phyloP scores from a whole-genome alignment of 140 eudicot species.

The Oenanthe javanica region DNA sequence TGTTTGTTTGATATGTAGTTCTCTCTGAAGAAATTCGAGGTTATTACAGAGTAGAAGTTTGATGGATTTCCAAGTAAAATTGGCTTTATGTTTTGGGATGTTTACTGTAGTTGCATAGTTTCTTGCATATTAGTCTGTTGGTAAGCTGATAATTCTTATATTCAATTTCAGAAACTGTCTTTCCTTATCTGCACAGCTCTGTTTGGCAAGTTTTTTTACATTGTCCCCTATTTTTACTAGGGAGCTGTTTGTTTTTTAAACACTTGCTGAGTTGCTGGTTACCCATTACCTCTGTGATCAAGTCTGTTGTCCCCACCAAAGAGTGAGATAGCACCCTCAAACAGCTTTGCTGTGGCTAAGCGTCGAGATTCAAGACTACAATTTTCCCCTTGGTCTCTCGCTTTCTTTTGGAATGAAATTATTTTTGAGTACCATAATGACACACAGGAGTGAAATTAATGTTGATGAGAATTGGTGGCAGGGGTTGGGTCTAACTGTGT shows the following conservation, averaged over 20 bases:
- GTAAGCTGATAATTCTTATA: neutral
- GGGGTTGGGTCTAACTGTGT: neutral
- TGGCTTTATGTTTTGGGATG: neutral
- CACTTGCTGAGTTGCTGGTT: neutral
- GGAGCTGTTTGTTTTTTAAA: neutral
- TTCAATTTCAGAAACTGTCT: neutral
- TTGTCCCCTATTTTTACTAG: neutral
- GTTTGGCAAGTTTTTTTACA: neutral
- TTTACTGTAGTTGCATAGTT: too few relatives aligned
- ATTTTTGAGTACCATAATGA: too few relatives aligned
- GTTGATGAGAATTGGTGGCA: neutral
- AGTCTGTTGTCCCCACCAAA: neutral
- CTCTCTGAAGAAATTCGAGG: neutral
- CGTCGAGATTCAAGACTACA: neutral
- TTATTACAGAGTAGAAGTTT: neutral
- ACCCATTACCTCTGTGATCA: neutral
- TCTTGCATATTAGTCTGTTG: too few relatives aligned
- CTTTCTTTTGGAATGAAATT: too few relatives aligned
- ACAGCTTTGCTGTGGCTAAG: neutral
- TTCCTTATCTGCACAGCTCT: neutral
- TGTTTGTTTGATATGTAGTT: too few relatives aligned
- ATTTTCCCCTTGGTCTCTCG: too few relatives aligned
- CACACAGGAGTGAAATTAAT: neutral
- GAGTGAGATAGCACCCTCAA: neutral
- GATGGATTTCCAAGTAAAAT: neutral